Conservation (phyloP, 305 asterid species). For the Fraxinus floribunda region DNA sequence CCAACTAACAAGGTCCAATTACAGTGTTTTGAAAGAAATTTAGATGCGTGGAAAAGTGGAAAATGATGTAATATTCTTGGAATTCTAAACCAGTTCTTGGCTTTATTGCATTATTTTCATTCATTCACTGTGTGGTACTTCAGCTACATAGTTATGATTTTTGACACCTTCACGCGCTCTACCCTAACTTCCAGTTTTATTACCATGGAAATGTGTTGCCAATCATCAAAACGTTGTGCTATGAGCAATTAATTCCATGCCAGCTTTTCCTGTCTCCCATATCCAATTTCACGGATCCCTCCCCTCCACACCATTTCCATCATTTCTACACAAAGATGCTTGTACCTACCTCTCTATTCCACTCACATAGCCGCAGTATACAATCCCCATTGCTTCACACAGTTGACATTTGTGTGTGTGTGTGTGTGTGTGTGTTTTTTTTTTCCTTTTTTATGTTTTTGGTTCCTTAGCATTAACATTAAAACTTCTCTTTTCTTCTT, state of each 20-base stretch:
- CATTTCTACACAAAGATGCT: neutral
- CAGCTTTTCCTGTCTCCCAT: neutral
- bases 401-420: neutral
- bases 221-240: neutral
- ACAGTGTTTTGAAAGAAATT: neutral
- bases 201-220: conserved; percentile 10
- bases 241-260: neutral
- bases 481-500: neutral
- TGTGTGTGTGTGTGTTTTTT: neutral
- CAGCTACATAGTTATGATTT: neutral
- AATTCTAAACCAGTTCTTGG: conserved; percentile 1
- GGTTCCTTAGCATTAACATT: neutral
- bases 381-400: neutral
- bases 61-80: neutral
- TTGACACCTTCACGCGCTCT: neutral
- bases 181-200: neutral
- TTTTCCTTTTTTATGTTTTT: neutral
- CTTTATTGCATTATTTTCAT: neutral
- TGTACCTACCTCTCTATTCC: neutral
- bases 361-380: neutral
- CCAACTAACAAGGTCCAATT: neutral
- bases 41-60: neutral
- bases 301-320: neutral
- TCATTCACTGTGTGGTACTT: neutral
- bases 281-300: conserved; percentile 1